Conservation (phyloP, 306 rosid species). For the Biancaea sappan region DNA sequence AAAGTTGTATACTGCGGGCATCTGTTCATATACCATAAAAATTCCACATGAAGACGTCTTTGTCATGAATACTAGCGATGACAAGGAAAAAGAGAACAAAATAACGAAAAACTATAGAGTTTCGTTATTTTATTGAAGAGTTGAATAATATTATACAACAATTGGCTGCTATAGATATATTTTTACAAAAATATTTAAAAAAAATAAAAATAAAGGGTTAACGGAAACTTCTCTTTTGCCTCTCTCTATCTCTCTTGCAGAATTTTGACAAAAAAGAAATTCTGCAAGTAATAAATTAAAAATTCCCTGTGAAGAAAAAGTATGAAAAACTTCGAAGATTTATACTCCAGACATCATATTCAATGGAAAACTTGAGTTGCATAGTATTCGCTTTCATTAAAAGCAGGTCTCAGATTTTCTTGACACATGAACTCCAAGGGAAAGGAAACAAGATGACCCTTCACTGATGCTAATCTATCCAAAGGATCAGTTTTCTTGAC, state of each 20-base stretch:
- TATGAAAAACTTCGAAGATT: not conserved
- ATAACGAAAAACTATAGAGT: not conserved
- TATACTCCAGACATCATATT: not conserved
- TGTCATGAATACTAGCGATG: no score
- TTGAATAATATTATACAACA: conserved; percentile 20
- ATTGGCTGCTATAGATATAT: not conserved
- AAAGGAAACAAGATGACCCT: conserved; percentile 20
- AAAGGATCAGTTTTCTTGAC: conserved; percentile 2
- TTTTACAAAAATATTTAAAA: not conserved
- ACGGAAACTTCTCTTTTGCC: not conserved
- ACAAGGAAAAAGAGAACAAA: not conserved
- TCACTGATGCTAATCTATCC: conserved; percentile 14
- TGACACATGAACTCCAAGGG: conserved; percentile 29
- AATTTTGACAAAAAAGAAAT: conserved; percentile 4
- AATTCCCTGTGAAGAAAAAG: not conserved
- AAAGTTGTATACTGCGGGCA: no score
- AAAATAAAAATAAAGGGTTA: not conserved
- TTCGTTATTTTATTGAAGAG: not conserved
- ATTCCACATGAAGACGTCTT: no score
- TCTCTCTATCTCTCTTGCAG: conserved; percentile 9
- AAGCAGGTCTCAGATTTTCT: conserved; percentile 75
- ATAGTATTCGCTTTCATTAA: conserved; percentile 73
- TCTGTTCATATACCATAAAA: no score
- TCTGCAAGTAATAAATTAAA: conserved; percentile 7
- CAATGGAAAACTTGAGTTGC: conserved; percentile 74